Evolutionary conservation across 164 flowering plant species (phyloP), one percentile per base, ranked within the genome.

Genomic region (Umbellularia californica): DNA sequence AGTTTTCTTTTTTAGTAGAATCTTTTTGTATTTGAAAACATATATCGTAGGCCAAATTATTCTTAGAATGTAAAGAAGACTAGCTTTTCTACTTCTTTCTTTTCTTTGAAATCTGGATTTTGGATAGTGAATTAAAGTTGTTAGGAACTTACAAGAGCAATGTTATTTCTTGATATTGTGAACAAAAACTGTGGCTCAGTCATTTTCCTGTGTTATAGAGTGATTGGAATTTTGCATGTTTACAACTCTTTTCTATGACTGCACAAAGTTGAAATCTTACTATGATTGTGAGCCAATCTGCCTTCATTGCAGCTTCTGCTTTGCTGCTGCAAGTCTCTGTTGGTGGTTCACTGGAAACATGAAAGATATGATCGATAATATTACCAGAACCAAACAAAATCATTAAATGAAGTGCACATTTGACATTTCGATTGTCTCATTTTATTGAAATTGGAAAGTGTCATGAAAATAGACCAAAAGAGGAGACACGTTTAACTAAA

Each of bases 261-360:
- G 70, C 3, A 47, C 65, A n/a, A 64, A 30, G 33, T 22, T 58
- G 70, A 60, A 75, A 70, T 28, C 75, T 85, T 91, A 94, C 98
- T 76, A 94, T 94, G 85, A 91, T 85, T 72, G 93, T 83, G 51
- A 92, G 96, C 96, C 97, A 94, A 66, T 92, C 96, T 70, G 88
- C 85, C 69, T 70, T 88, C 23, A 72, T 50, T 69, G 93, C 74
- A 66, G 82, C 79, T 77, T 87, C 90, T 13, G 87, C 84, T 79
- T 86, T 92, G 79, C 79, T 83, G 81, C 81, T 87, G 88, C 98
- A 94, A 52, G 47, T 82, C 15, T 79, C 87, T 70, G 88, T 90
- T 41, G 90, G 86, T 66, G 97, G 98, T 83, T 94, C 98, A 83
- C 98, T 94, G 89, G 22, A 60, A 77, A 68, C 73, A 78, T 12